phyloP scores from a whole-genome alignment of 352 stramenopile genomes.

The Phytophthora fragariaefolia region DNA sequence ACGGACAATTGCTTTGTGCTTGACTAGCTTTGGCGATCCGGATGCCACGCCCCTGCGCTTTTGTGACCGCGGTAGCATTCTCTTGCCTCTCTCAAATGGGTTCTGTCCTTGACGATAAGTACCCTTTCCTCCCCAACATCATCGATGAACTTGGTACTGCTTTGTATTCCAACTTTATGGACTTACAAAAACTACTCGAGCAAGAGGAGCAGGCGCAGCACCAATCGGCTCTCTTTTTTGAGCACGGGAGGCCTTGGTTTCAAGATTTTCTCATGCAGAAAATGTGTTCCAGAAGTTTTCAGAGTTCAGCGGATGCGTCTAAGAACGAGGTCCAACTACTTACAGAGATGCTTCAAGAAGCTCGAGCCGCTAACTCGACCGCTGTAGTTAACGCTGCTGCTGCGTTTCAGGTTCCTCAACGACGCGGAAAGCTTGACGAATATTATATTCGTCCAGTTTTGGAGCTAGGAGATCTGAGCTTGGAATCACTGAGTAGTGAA shows the following conservation, averaged over 20 bases:
- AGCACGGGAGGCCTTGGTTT: conserved; percentile 59
- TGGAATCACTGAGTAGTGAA: conserved; percentile 51
- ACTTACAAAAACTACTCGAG: conserved; percentile 25
- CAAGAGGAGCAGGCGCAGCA: conserved; percentile 17
- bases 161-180: conserved; percentile 53
- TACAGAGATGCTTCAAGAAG: conserved; percentile 50
- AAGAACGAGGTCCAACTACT: conserved; percentile 51
- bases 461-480: conserved; percentile 46
- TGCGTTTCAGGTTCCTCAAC: conserved; percentile 6
- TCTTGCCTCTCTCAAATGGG: conserved; percentile 58
- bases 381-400: conserved; percentile 18
- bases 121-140: conserved; percentile 54
- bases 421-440: conserved; percentile 26
- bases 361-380: conserved; percentile 21
- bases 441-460: conserved; percentile 38
- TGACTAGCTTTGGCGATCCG: conserved; percentile 40
- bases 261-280: conserved; percentile 43
- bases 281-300: conserved; percentile 25
- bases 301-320: conserved; percentile 20
- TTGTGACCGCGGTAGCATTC: conserved; percentile 60
- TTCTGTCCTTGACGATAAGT: conserved; percentile 46
- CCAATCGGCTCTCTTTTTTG: conserved; percentile 52
- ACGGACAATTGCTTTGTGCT: background rate
- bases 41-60: conserved; percentile 61
- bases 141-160: conserved; percentile 45